phyloP scores from a whole-genome alignment of 179 eudicot genomes.

The Vitellaria paradoxa region DNA sequence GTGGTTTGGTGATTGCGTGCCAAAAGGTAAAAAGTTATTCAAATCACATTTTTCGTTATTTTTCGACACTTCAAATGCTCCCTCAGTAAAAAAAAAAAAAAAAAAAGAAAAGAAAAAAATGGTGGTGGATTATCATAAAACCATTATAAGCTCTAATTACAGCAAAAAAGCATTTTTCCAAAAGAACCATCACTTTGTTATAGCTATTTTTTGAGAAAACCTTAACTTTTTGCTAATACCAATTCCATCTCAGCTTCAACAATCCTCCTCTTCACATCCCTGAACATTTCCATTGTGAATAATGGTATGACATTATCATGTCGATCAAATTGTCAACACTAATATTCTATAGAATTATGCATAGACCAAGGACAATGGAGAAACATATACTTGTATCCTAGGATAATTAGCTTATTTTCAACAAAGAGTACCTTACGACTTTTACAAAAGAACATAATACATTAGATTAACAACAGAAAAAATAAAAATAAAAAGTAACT shows the following conservation, averaged over 20 bases:
- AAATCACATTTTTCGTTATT: too few relatives aligned
- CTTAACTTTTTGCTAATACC: slow-evolving; percentile 89
- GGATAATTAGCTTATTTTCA: slow-evolving; percentile 86
- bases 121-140: slow-evolving; percentile 58
- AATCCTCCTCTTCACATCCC: slow-evolving; percentile 89
- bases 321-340: slow-evolving; percentile 6
- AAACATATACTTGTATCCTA: slow-evolving; percentile 93
- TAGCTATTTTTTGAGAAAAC: slow-evolving; percentile 65
- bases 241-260: slow-evolving; percentile 96
- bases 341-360: not conserved
- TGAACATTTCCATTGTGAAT: slow-evolving; percentile 23
- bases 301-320: slow-evolving; percentile 5
- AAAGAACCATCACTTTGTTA: slow-evolving; percentile 46
- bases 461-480: too few relatives aligned
- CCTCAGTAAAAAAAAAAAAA: too few relatives aligned
- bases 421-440: slow-evolving; percentile 77
- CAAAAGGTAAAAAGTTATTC: too few relatives aligned
- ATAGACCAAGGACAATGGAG: slow-evolving; percentile 6
- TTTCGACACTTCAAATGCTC: too few relatives aligned
- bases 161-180: slow-evolving; percentile 70
- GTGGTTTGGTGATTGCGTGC: too few relatives aligned
- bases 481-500: not conserved
- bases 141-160: slow-evolving; percentile 96
- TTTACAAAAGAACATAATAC: too few relatives aligned
- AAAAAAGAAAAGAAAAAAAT: too few relatives aligned